Evolutionary conservation across 441 rosid genomes (phyloP), one percentile per base, ranked within the genome.

Genomic region (Cnidoscolus chayamansa): DNA sequence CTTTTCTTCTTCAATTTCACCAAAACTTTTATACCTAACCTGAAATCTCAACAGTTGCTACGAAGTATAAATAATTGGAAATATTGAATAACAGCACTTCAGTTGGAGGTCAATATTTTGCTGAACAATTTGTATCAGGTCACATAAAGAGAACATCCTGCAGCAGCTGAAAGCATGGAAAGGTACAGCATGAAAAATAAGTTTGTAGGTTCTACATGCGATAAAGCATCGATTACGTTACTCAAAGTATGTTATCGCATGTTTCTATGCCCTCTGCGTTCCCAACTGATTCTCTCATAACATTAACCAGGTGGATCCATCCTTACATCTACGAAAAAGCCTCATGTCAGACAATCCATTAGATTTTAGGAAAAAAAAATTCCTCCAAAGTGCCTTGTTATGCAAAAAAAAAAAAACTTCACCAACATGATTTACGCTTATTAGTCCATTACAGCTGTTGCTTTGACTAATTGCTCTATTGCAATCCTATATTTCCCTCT

Each of bases 11-110:
- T 88, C 94, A 72, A 94, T 84, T 78, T 88, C 90, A 62, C 81
- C 87, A 82, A 86, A 94, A 68, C 88, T 88, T 81, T 89, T 90
- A 82, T 88, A 90, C 77, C 81, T 86, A 73, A 88, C 89, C 98
- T 94, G 88, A 75, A 80, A 81, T 49, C 79, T 60, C 65, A 73
- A 43, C 80, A 67, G 25, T 62, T 17, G 15, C 6, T 56, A 17
- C 7, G 40, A 73, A 61, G 55, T n/a, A 51, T 49, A 67, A 47
- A 68, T 35, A 71, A 20, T 19, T 51, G 5, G 45, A 73, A 32
- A 15, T 53, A 54, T n/a, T 16, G 17, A 20, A 57, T 10, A 43
- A 17, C 32, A 37, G 7, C 0, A 10, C 8, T 17, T 50, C 57
- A 51, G 43, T 67, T n/a, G 31, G 12, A 53, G 35, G 60, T 5